Evolutionary conservation across 78 protist species (phyloP).

Genomic region (slime mould (Dictyostelium discoideum)): DNA sequence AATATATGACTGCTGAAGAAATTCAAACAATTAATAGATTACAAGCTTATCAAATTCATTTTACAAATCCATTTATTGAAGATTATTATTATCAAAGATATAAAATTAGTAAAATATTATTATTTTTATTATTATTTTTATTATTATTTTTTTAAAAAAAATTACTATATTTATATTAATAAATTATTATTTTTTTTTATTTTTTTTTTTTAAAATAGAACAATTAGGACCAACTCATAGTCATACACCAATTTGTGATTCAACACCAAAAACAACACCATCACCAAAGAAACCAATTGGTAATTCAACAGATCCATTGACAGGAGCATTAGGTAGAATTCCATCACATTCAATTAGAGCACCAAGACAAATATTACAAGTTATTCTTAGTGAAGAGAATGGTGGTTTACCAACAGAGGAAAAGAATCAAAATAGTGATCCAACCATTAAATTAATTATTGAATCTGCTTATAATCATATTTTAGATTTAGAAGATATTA

Average conservation of each 20-base stretch:
- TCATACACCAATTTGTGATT: slow-evolving; percentile 78
- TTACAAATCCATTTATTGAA: slow-evolving; percentile 81
- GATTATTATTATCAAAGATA: slow-evolving; percentile 79
- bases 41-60: slow-evolving; percentile 77
- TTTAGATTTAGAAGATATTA: slow-evolving; percentile 72
- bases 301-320: slow-evolving; percentile 62
- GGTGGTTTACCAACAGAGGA: neutral
- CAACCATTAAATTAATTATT: slow-evolving; percentile 65
- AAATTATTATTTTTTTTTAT: no score
- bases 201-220: neutral
- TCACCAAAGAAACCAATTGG: slow-evolving; percentile 25
- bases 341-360: slow-evolving; percentile 86
- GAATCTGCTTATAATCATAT: slow-evolving; percentile 71
- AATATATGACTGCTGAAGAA: slow-evolving; percentile 81
- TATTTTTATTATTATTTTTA: neutral
- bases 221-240: slow-evolving; percentile 14
- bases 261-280: slow-evolving; percentile 54
- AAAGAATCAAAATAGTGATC: slow-evolving; percentile 62
- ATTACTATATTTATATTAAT: neutral
- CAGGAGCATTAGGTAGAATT: slow-evolving; percentile 79
- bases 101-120: slow-evolving; percentile 15
- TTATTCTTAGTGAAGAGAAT: slow-evolving; percentile 38
- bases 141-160: neutral
- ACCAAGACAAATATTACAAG: slow-evolving; percentile 77
- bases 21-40: slow-evolving; percentile 76